These are phyloP conservation scores for Taxillus chinensis DNA, from an alignment of 164 flowering plant species.

Conservation along the genomic window DNA sequence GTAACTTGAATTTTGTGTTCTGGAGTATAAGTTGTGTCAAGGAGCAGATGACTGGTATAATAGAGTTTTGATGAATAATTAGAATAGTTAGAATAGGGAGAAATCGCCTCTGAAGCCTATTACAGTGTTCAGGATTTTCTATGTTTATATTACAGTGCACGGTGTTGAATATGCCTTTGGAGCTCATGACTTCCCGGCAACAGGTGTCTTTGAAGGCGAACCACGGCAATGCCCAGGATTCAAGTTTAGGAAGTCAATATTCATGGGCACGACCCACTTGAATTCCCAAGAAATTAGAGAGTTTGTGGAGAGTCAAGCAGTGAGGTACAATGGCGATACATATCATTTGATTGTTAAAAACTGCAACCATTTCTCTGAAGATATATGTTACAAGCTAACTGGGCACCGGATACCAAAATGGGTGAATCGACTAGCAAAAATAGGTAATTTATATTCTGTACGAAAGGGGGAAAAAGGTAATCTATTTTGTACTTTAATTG, in stretches of 20 bases:
- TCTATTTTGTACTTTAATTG: neutral
- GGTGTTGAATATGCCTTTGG: slow-evolving; percentile 63
- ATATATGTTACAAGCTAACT: slow-evolving; percentile 44
- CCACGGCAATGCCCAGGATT: slow-evolving; percentile 68
- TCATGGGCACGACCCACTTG: slow-evolving; percentile 49
- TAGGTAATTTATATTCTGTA: slow-evolving; percentile 27
- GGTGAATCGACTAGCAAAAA: slow-evolving; percentile 62
- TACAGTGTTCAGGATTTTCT: neutral
- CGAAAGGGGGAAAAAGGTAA: neutral
- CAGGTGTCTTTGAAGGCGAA: slow-evolving; percentile 56
- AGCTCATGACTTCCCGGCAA: slow-evolving; percentile 46
- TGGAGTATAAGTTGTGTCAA: too few relatives aligned
- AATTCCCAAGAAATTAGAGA: slow-evolving; percentile 35
- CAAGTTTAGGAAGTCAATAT: slow-evolving; percentile 50
- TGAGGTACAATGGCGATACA: slow-evolving; percentile 39
- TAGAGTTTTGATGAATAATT: neutral
- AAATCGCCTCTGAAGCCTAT: neutral
- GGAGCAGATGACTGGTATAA: too few relatives aligned
- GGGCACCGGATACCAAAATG: slow-evolving; percentile 52
- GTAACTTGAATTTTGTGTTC: too few relatives aligned
- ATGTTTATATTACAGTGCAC: slow-evolving; percentile 26
- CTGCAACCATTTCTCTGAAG: slow-evolving; percentile 68
- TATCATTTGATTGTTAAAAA: slow-evolving; percentile 56
- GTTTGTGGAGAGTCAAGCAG: slow-evolving; percentile 43
- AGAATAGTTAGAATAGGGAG: neutral